Evolutionary conservation across 139 green algal genomes (phyloP).

Genomic region (Chlorella sorokiniana): DNA sequence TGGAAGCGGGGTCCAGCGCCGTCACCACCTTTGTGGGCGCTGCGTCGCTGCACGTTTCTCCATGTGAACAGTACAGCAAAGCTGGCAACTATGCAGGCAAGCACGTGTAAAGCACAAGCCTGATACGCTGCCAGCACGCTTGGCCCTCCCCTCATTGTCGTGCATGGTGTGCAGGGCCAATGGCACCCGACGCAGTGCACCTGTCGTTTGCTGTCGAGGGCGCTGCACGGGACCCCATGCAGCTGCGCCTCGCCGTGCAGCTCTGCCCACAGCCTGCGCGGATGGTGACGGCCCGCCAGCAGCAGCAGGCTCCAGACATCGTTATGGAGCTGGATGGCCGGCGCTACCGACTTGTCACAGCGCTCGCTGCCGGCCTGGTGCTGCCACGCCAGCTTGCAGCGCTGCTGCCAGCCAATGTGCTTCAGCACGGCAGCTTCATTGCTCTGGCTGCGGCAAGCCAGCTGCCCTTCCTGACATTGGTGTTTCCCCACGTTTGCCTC

Average conservation of each 20-base stretch:
- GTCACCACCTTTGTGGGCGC: conserved; percentile 5
- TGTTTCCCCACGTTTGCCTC: conserved; percentile 15
- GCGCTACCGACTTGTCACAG: neutral
- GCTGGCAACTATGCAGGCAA: neutral
- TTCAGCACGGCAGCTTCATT: neutral
- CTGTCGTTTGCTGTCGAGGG: neutral
- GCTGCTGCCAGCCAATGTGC: neutral
- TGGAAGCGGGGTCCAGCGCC: neutral
- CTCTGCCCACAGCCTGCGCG: too few relatives aligned
- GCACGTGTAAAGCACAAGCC: neutral
- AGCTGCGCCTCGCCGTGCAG: conserved; percentile 2
- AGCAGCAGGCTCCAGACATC: neutral
- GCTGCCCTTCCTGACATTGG: neutral
- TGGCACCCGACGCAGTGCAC: neutral
- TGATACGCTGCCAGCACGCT: neutral
- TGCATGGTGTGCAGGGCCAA: neutral
- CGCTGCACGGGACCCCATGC: neutral
- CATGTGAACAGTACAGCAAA: neutral
- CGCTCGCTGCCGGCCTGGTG: conserved; percentile 1
- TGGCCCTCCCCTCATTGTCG: neutral
- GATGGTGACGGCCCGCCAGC: neutral
- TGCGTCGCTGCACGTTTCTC: neutral
- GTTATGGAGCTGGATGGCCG: neutral
- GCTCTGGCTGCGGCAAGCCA: neutral
- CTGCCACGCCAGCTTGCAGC: neutral